Conservation (phyloP, 805 yeast species). For the Starmerella vaccinii region DNA sequence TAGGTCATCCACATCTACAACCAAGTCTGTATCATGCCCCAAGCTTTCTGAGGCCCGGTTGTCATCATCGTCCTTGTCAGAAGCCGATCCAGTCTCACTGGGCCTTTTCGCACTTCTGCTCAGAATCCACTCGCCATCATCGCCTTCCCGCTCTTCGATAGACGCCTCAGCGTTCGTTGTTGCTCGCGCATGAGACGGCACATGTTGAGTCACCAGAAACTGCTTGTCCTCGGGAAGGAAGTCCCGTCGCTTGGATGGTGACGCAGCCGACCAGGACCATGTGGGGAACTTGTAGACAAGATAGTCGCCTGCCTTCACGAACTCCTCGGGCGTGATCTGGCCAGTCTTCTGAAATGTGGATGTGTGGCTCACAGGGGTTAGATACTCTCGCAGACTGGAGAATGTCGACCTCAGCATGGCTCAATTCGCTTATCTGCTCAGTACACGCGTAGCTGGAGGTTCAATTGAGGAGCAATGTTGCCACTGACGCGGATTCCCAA, state of each 20-base stretch:
- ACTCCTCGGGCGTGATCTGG: conserved; percentile 91
- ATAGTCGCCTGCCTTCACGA: conserved; percentile 89
- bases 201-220: conserved; percentile 76
- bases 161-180: conserved; percentile 15
- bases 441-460: neutral
- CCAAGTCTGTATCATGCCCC: conserved; percentile 22
- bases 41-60: conserved; percentile 26
- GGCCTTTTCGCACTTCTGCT: conserved; percentile 4
- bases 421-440: neutral
- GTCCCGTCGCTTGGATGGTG: conserved; percentile 44
- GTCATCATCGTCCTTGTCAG: conserved; percentile 17
- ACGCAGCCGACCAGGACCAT: conserved; percentile 76
- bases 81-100: neutral
- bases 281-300: conserved; percentile 87
- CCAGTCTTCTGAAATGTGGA: conserved; percentile 82
- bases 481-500: neutral
- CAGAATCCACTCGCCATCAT: conserved; percentile 36
- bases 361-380: conserved; percentile 81
- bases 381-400: conserved; percentile 59
- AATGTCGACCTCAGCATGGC: conserved; percentile 22
- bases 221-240: conserved; percentile 84
- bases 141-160: conserved; percentile 32
- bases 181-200: conserved; percentile 75
- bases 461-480: conserved; percentile 3
- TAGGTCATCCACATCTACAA: conserved; percentile 29